Percentiles rank a stretch among this genome's conserved stretches.
These are phyloP conservation scores for Pichia sp. DNA, from an alignment of 1,139 yeast genomes.

Conservation along the genomic window DNA sequence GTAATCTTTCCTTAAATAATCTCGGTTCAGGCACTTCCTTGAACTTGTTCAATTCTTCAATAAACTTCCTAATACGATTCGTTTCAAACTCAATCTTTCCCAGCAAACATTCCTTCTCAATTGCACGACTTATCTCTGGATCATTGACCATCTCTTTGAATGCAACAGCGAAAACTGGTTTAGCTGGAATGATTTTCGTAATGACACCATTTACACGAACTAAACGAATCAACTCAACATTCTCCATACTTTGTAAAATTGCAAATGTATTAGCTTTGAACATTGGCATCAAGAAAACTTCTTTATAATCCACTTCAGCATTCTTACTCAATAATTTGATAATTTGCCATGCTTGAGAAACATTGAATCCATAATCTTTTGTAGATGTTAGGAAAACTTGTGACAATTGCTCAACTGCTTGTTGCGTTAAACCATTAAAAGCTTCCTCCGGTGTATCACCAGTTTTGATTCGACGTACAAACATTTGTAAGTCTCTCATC, in stretches of 20 bases:
- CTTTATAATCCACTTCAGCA: constrained; percentile 41
- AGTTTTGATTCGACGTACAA: constrained; percentile 75
- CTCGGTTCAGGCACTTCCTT: constrained; percentile 36
- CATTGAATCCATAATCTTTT: constrained; percentile 43
- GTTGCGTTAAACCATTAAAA: constrained; percentile 67
- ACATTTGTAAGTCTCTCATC: constrained; percentile 87
- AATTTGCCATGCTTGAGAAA: constrained; percentile 85
- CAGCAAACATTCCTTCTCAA: constrained; percentile 57
- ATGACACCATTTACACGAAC: constrained; percentile 71
- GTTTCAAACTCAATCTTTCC: constrained; percentile 53
- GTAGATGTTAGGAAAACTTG: constrained; percentile 54
- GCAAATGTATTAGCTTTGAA: constrained; percentile 53
- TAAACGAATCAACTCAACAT: constrained; percentile 65
- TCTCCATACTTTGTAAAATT: constrained; percentile 66
- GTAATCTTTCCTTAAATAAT: constrained; percentile 52
- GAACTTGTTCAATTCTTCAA: constrained; percentile 61
- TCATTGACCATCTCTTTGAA: constrained; percentile 60
- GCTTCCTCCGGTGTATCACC: constrained; percentile 83
- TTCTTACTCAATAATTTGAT: constrained; percentile 54
- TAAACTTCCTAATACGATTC: constrained; percentile 55
- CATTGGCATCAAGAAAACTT: constrained; percentile 51
- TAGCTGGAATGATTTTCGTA: constrained; percentile 60
- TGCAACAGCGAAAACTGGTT: constrained; percentile 80
- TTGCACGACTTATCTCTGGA: constrained; percentile 45
- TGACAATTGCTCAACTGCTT: constrained; percentile 81